Base-by-base conservation (phyloP, 495 filamentous ascomycete genomes). In the Penicillium bovifimosum region DNA sequence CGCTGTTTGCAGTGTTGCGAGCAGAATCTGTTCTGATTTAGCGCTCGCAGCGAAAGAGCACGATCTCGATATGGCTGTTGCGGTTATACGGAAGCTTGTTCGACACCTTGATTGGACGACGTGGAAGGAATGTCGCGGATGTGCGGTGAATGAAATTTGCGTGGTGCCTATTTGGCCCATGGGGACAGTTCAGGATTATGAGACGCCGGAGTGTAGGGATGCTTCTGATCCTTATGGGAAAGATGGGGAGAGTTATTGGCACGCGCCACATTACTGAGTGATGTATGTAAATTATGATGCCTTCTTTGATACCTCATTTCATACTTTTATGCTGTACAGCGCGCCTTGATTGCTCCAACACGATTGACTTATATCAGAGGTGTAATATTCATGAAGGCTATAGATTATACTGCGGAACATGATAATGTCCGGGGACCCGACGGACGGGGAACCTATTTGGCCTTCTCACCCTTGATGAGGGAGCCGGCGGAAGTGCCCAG, bases 141-240 rank as follows among this genome's bases (percentile, higher is more conserved):
- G 84, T 50, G 62, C 51, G 0, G 62, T 68, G 14, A 76, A 82
- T 49, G 80, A 87, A 63, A 70, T 83, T n/a, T 86, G 84, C 65
- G 74, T 84, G n/a, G 58, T 84, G 3, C 79, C 85, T 0, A 81
- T 86, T 62, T 87, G 83, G 81, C 85, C 84, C 0, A 72, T 76
- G 59, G 84, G 84, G 0, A 72, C 72, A 0, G 56, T 68, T 0
- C 69, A 78, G 16, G 81, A 85, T 51, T 76, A 81, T 56, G 60
- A 73, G 24, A 61, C 71, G 16, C 82, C 82, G 1, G 64, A 66
- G 36, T 84, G 81, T 50, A 60, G 56, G 38, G 69, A 73, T 53
- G 56, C 47, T 9, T 53, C 48, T 5, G 60, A 61, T 7, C 62
- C 63, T 3, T 59, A 58, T 33, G 49, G 53, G 13, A 48, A 52